These are phyloP conservation scores for Picea mariana DNA, from an alignment of 83 land plant genomes.

Conservation along the genomic window DNA sequence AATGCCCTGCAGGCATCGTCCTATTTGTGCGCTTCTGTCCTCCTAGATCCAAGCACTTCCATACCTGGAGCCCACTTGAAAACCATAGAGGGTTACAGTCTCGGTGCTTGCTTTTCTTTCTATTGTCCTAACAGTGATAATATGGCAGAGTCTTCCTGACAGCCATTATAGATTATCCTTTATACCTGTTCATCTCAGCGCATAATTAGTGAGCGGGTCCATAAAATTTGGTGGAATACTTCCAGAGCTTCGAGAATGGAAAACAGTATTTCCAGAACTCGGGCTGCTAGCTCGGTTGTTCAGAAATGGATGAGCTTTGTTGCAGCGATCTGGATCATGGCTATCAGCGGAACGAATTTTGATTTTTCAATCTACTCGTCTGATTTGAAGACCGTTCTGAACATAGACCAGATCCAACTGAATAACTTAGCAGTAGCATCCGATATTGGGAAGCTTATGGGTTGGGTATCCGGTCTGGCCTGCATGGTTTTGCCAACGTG, in stretches of 20 bases:
- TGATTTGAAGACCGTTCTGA: slow-evolving; percentile 48
- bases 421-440: slow-evolving; percentile 75
- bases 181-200: too few relatives aligned
- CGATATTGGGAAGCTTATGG: slow-evolving; percentile 75
- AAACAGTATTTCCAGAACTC: background rate
- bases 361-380: slow-evolving; percentile 75
- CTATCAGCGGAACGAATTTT: slow-evolving; percentile 69
- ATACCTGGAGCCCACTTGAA: slow-evolving; percentile 6
- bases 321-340: slow-evolving; percentile 77
- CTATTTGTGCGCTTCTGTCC: background rate
- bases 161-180: too few relatives aligned
- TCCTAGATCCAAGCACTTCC: background rate
- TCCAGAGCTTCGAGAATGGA: background rate
- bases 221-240: background rate
- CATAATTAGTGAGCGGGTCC: background rate
- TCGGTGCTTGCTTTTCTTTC: too few relatives aligned
- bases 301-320: slow-evolving; percentile 69
- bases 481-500: slow-evolving; percentile 54
- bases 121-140: too few relatives aligned
- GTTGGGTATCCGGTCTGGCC: slow-evolving; percentile 62
- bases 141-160: too few relatives aligned
- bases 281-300: background rate
- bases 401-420: slow-evolving; percentile 66
- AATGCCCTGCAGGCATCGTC: too few relatives aligned
- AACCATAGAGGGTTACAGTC: too few relatives aligned